Percentiles rank a stretch among this genome's conserved stretches.
phyloP scores from a whole-genome alignment of 345 rosid genomes.

The Viola odorata region DNA sequence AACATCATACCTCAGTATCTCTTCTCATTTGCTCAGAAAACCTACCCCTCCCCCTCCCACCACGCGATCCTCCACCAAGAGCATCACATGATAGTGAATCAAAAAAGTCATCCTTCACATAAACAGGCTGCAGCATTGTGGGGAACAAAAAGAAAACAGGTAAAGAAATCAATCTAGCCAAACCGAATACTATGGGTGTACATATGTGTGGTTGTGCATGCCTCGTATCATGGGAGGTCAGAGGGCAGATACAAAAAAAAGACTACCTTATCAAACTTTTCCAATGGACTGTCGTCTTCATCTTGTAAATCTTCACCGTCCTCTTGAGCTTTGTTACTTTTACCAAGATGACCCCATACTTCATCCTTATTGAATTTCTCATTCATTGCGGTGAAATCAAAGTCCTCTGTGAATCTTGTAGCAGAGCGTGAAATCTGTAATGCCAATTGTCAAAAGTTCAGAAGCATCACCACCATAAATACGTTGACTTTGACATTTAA shows the following conservation, averaged over 20 bases:
- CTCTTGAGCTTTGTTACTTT: constrained; percentile 13
- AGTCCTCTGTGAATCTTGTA: constrained; percentile 29
- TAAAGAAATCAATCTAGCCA: background rate
- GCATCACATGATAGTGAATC: constrained; percentile 28
- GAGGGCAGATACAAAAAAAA: background rate
- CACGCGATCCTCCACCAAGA: constrained; percentile 2
- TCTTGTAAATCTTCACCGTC: constrained; percentile 9
- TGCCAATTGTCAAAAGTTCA: background rate
- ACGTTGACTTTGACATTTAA: background rate
- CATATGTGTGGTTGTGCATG: background rate
- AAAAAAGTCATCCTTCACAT: constrained; percentile 40
- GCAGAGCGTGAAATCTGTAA: constrained; percentile 16
- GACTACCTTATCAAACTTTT: constrained; percentile 13
- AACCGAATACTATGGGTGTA: background rate
- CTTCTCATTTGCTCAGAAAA: constrained; percentile 22
- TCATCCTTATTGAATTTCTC: constrained; percentile 37
- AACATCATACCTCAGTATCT: constrained; percentile 26
- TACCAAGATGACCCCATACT: constrained; percentile 40
- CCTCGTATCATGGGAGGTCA: too few species aligned
- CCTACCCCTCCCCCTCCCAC: constrained; percentile 18
- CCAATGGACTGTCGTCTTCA: constrained; percentile 4
- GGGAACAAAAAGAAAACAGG: background rate
- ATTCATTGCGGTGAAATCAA: constrained; percentile 43
- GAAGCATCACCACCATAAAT: background rate
- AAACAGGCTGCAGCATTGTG: constrained; percentile 21